Evolutionary conservation across 768 basidiomycete species (phyloP).

Genomic region (Mycena pura): DNA sequence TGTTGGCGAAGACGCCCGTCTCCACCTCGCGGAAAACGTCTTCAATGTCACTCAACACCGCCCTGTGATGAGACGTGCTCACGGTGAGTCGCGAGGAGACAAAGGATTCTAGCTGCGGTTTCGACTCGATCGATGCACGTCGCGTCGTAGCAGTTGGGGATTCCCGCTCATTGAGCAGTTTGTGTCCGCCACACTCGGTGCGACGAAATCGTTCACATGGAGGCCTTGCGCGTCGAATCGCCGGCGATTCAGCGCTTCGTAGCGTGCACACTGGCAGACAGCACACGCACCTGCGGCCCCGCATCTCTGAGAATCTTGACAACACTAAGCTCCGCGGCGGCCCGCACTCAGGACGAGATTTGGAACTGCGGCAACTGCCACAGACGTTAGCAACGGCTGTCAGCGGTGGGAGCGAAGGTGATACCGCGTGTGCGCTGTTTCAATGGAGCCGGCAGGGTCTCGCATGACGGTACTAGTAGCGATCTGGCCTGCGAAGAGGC

Average conservation of each 20-base stretch:
- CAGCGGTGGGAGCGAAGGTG: not conserved
- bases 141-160: no score
- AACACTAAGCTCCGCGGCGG: constrained; percentile 21
- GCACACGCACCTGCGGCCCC: constrained; percentile 15
- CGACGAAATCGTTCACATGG: constrained; percentile 34
- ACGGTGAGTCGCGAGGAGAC: constrained; percentile 35
- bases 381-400: not conserved
- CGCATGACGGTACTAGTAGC: not conserved
- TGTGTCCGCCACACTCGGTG: not conserved
- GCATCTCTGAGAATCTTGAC: constrained; percentile 35
- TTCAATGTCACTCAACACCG: no score
- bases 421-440: not conserved
- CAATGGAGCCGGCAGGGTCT: not conserved
- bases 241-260: no score
- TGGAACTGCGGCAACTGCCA: constrained; percentile 5
- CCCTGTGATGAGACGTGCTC: no score
- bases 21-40: constrained; percentile 21
- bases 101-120: constrained; percentile 27
- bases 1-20: constrained; percentile 34
- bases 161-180: not conserved
- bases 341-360: constrained; percentile 1
- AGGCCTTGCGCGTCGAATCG: constrained; percentile 12
- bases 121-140: not conserved
- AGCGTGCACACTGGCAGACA: no score
- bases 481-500: constrained; percentile 6